phyloP scores from a whole-genome alignment of 2,329 filamentous ascomycete species.

The Bipolaris zeicola region DNA sequence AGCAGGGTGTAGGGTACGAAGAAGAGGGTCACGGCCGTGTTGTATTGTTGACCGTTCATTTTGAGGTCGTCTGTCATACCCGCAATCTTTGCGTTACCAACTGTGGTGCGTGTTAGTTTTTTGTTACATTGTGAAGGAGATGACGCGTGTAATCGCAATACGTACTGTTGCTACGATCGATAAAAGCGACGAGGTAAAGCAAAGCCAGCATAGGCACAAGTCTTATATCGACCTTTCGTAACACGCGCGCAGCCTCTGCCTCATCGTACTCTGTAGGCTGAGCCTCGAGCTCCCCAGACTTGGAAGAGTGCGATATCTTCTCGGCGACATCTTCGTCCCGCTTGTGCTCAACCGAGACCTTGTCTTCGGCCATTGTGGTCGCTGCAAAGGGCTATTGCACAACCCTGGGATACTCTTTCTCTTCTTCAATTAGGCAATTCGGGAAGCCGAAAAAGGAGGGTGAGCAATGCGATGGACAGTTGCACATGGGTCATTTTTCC shows the following conservation, averaged over 20 bases:
- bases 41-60: conserved; percentile 48
- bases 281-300: conserved; percentile 29
- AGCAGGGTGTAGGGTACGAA: conserved; percentile 50
- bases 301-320: conserved; percentile 32
- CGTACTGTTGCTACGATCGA: conserved; percentile 42
- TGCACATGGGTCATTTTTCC: background rate
- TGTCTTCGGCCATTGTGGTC: conserved; percentile 23
- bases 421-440: background rate
- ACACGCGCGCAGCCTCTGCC: conserved; percentile 36
- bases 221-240: conserved; percentile 43
- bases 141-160: background rate
- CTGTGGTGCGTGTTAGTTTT: conserved; percentile 21
- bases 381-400: conserved; percentile 16
- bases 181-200: conserved; percentile 45
- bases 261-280: conserved; percentile 33
- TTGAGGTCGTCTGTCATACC: conserved; percentile 48
- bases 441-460: background rate
- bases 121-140: background rate
- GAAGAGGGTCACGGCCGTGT: conserved; percentile 49
- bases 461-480: background rate
- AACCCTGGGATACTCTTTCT: background rate
- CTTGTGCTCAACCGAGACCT: conserved; percentile 15
- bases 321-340: conserved; percentile 34
- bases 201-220: conserved; percentile 39
- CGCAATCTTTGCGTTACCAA: conserved; percentile 52